phyloP scores from a whole-genome alignment of 345 rosid genomes.

The Physaria fendleri region DNA sequence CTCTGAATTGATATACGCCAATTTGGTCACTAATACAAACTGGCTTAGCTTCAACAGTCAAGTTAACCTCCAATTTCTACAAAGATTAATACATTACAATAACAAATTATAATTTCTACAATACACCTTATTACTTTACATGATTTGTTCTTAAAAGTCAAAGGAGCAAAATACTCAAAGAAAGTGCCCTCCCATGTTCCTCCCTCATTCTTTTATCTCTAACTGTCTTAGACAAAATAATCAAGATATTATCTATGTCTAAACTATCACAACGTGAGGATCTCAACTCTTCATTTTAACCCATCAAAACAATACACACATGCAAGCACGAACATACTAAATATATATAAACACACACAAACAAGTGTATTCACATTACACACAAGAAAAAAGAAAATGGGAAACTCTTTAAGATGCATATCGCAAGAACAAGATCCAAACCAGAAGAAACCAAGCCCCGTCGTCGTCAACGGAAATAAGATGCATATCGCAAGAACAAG shows the following conservation, averaged over 20 bases:
- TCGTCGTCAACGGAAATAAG: too few relatives aligned
- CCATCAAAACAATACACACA: conserved; percentile 12
- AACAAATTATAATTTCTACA: too few relatives aligned
- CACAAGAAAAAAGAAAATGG: conserved; percentile 15
- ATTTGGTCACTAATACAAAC: too few relatives aligned
- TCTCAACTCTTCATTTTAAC: conserved; percentile 30
- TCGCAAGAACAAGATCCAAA: conserved; percentile 33
- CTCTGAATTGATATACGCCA: too few relatives aligned
- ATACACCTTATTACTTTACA: too few relatives aligned
- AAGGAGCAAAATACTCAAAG: conserved; percentile 18
- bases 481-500: conserved; percentile 35
- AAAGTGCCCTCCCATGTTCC: conserved; percentile 32
- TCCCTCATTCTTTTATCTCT: conserved; percentile 14
- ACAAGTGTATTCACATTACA: conserved; percentile 13
- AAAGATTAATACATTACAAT: too few relatives aligned
- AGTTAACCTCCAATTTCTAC: too few relatives aligned
- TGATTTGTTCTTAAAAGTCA: too few relatives aligned
- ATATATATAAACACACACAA: conserved; percentile 8
- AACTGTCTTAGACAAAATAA: conserved; percentile 15
- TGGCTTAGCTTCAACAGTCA: too few relatives aligned
- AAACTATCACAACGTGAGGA: conserved; percentile 30
- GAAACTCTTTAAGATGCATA: conserved; percentile 31
- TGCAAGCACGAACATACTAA: conserved; percentile 28
- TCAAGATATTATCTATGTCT: background rate
- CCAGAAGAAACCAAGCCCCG: conserved; percentile 26